Base-by-base conservation (phyloP, 805 yeast species). In the Sugiyamaella americana region DNA sequence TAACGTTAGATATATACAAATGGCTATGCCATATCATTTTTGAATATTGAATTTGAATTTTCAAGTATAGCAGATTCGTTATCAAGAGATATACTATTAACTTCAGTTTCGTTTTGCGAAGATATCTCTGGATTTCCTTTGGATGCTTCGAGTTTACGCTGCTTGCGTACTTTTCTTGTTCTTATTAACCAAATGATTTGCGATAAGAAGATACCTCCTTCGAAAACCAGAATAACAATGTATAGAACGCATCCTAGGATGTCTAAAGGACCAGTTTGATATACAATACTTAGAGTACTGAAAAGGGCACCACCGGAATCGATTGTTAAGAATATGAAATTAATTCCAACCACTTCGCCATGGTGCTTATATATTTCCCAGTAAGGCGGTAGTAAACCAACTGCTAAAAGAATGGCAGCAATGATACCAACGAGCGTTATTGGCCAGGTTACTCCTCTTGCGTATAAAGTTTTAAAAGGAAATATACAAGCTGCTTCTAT, bases 331-430 rank as follows among this genome's bases (percentile, higher is more conserved):
- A 91, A 91, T 2, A 84, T 54, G 58, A 91, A 88, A 61, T 88
- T 88, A 58, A 91, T 83, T 0, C 98, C 98, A 2, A 88, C 79
- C 2, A 91, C 97, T 30, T 84, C 68, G 1, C 97, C 97, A 43
- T 77, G 64, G 52, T 96, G 72, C 58, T 87, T 85, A 26, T 79
- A 75, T 21, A 91, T 67, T 62, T 91, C 97, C 55, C 79, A 80
- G 61, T 89, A 91, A 3, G 97, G 96, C 0, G 97, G 97, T 0
- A 91, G 53, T 30, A 91, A 70, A 0, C 98, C 98, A 2, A 75
- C 60, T 0, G 84, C 93, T 5, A 91, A 67, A 17, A 86, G 61
- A 0, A 89, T 70, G 1, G 93, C 78, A 0, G 97, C 95, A 16
- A 87, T 51, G 23, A 86, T 75, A 11, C 97, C 97, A 55, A 88